phyloP scores from a whole-genome alignment of 1,284 basidiomycete genomes.

The Moesziomyces globuligerus region DNA sequence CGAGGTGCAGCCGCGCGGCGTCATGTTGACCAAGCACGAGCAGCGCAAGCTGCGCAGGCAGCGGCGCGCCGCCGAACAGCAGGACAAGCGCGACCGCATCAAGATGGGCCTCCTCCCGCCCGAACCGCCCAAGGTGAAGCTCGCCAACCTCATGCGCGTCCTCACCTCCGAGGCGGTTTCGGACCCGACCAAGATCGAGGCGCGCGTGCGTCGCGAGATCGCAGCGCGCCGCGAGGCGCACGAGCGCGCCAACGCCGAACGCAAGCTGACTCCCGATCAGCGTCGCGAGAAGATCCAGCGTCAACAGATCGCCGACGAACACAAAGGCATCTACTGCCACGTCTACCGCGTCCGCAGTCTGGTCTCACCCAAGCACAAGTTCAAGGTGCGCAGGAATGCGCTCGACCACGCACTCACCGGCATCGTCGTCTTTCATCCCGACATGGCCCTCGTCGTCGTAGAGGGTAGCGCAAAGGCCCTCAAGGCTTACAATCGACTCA shows the following conservation, averaged over 20 bases:
- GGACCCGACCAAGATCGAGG: constrained; percentile 97
- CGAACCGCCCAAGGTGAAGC: constrained; percentile 93
- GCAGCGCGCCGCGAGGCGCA: constrained; percentile 87
- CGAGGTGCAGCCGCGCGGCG: constrained; percentile 72
- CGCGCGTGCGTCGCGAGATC: constrained; percentile 90
- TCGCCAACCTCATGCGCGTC: constrained; percentile 97
- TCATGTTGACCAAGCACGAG: constrained; percentile 73
- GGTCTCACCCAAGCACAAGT: constrained; percentile 89
- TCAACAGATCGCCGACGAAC: constrained; percentile 72
- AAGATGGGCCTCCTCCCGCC: constrained; percentile 95
- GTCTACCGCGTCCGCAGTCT: constrained; percentile 89
- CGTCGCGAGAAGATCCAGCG: constrained; percentile 82
- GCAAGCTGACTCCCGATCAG: constrained; percentile 91
- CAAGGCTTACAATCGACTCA: constrained; percentile 86
- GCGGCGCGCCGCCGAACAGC: constrained; percentile 84
- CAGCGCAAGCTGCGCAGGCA: constrained; percentile 96
- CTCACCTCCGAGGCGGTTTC: constrained; percentile 94
- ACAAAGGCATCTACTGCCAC: constrained; percentile 83
- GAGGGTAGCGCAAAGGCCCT: constrained; percentile 89
- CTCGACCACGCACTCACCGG: constrained; percentile 89
- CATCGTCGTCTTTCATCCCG: constrained; percentile 85
- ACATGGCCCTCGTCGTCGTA: constrained; percentile 89
- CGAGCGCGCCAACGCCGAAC: constrained; percentile 88
- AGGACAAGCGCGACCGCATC: constrained; percentile 94
- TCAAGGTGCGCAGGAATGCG: constrained; percentile 96